phyloP scores from a whole-genome alignment of 2,329 filamentous ascomycete genomes.

The Pseudonectria foliicola region DNA sequence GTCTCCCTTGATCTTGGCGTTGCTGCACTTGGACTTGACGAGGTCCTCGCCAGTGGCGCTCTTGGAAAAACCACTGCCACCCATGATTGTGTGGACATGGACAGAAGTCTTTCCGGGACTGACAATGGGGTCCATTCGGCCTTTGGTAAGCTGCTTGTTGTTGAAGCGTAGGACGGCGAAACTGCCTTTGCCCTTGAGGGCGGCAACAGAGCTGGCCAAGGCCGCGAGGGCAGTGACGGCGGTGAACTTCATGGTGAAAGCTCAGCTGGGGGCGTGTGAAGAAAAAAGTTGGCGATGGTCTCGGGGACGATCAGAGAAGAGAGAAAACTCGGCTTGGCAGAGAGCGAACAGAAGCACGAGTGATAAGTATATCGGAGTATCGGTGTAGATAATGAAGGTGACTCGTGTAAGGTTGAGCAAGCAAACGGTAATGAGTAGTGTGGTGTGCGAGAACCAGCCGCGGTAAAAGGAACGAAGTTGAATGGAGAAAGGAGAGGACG shows the following conservation, averaged over 20 bases:
- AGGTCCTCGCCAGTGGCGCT: slow-evolving; percentile 55
- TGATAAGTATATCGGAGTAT: slow-evolving; percentile 8
- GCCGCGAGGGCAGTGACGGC: slow-evolving; percentile 29
- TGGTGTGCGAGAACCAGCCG: slow-evolving; percentile 9
- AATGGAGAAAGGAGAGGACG: slow-evolving; percentile 26
- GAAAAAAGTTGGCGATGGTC: background rate
- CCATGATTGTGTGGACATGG: slow-evolving; percentile 67
- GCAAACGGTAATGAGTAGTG: slow-evolving; percentile 22
- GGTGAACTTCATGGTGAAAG: slow-evolving; percentile 29
- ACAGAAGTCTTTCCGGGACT: slow-evolving; percentile 48
- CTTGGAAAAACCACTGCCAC: slow-evolving; percentile 60
- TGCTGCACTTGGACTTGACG: slow-evolving; percentile 58
- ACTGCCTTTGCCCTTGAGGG: slow-evolving; percentile 42
- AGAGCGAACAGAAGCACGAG: background rate
- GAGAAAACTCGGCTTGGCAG: background rate
- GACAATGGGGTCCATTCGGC: slow-evolving; percentile 62
- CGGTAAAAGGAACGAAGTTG: slow-evolving; percentile 11
- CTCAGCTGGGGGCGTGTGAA: background rate
- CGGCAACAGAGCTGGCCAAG: slow-evolving; percentile 28
- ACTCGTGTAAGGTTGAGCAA: slow-evolving; percentile 19
- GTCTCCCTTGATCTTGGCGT: slow-evolving; percentile 61
- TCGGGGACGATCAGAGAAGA: background rate
- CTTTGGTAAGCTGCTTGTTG: slow-evolving; percentile 55
- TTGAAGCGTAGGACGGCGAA: slow-evolving; percentile 67
- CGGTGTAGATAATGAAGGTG: slow-evolving; percentile 12